Evolutionary conservation across 2,329 filamentous ascomycete genomes (phyloP), one percentile per base, ranked within the genome.

Genomic region (Aspergillus versicolor): DNA sequence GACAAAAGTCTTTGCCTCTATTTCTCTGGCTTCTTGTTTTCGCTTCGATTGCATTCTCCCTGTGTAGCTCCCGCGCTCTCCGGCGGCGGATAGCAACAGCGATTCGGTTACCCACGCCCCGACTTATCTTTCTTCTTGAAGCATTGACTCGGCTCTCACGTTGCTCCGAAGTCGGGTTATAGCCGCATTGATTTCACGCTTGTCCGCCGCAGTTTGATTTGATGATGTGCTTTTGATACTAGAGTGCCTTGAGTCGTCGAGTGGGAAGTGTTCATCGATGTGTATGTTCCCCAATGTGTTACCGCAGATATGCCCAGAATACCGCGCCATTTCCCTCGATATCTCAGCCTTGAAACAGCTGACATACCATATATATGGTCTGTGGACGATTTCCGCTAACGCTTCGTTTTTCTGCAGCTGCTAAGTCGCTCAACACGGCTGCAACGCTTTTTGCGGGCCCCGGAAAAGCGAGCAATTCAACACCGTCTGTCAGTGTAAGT

Each of bases 401-500:
- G 61, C 65, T 62, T 44, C 56, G 54, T 52, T 62, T 60, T 50
- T 51, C 57, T 21, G 58, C 56, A 60, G 60, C 67, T 61, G 65
- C 65, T 19, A 55, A 65, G 54, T 64, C 68, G 24, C 60, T 68
- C 56, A 65, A 64, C n/a, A 70, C 67, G 21, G 66, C 70, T 49
- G 70, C 71, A 62, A 71, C 70, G 51, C 62, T 74, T 50, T 75
- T 74, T 59, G 68, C 69, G 43, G 70, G 71, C 22, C 63, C 70
- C 12, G 71, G 67, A 5, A 67, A 62, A 34, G 68, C 67, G 47
- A 67, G 64, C 3, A 73, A 72, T 57, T 63, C 65, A 32, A 68
- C 69, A 13, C 61, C 66, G 15, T 66, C 73, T 45, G 65, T 72
- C 45, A 73, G 70, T 67, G 75, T 77, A 67, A 57, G 73, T 66